Evolutionary conservation across 371 early-diverging fungal species (phyloP), one percentile per base, ranked within the genome.

Genomic region (Apophysomyces trapeziformis): DNA sequence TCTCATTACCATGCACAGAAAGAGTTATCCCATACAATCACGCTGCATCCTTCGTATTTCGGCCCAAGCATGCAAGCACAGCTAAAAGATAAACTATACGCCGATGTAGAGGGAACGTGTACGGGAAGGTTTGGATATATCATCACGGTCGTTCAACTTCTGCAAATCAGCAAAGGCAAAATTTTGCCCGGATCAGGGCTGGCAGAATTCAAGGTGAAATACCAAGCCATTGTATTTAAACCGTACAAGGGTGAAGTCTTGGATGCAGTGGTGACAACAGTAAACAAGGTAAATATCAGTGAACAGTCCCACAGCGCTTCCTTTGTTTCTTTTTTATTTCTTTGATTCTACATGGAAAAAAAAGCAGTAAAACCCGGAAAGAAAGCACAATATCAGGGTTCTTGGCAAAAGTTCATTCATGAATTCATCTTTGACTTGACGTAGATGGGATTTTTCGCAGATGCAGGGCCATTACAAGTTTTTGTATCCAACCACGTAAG

Each of bases 171-270:
- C 36, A 90, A 85, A 67, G 98, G 98, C 38, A 92, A 93, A 60
- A 86, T 99, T 37, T 83, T 96, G 60, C 89, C 93, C 9, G 91
- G 92, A 6, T 85, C 88, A 13, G 99, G 99, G 2, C 82, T 89
- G 58, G 99, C 97, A 26, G 96, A 97, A 77, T 99, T 97, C 79
- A 85, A 85, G 39, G 93, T 99, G 13, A 84, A 88, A 39, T 99
- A 99, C 80, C 93, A 92, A 68, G 99, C 99, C 7, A 91, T 99
- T 67, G 94, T 99, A 5, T 95, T 99, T 70, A 98, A 96, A 73
- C 99, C 99, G 18, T 96, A 94, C 80, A 98, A 95, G 69, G 94
- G 95, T 57, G 96, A 99, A 81, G 99, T 99, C 1, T 83, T 99
- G 4, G 99, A 99, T 76, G 99, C 95, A 0, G 87, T 94, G 12